Evolutionary conservation across 768 basidiomycete species (phyloP).

Genomic region (Hypholoma fasciculare): DNA sequence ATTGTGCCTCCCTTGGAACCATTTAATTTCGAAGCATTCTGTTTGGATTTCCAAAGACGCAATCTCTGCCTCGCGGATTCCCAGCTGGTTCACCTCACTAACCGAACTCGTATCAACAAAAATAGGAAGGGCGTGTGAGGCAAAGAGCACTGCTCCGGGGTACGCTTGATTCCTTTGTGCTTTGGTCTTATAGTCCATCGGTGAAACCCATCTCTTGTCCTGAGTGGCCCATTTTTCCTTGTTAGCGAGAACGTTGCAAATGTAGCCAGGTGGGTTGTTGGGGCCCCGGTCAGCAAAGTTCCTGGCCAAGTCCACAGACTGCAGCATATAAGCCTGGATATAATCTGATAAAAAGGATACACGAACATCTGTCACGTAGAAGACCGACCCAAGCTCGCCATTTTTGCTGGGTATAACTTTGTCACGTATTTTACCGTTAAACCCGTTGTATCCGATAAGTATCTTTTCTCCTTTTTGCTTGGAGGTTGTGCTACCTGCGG

Average conservation of each 20-base stretch:
- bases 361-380: background rate
- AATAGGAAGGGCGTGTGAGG: background rate
- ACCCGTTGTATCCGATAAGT: background rate
- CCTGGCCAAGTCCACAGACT: background rate
- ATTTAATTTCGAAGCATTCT: background rate
- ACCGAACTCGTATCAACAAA: background rate
- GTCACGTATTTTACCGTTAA: background rate
- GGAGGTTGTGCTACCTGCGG: background rate
- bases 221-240: background rate
- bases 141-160: background rate
- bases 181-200: background rate
- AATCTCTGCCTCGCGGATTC: background rate
- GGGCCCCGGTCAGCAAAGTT: background rate
- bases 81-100: background rate
- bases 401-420: background rate
- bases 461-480: background rate
- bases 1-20: background rate
- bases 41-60: background rate
- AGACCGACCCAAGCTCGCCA: background rate
- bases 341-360: background rate
- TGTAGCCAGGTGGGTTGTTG: background rate
- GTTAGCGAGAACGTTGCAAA: background rate
- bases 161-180: background rate
- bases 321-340: background rate
- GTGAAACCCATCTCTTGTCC: background rate